phyloP scores from a whole-genome alignment of 805 yeast genomes.

The Starmera dryadoides region DNA sequence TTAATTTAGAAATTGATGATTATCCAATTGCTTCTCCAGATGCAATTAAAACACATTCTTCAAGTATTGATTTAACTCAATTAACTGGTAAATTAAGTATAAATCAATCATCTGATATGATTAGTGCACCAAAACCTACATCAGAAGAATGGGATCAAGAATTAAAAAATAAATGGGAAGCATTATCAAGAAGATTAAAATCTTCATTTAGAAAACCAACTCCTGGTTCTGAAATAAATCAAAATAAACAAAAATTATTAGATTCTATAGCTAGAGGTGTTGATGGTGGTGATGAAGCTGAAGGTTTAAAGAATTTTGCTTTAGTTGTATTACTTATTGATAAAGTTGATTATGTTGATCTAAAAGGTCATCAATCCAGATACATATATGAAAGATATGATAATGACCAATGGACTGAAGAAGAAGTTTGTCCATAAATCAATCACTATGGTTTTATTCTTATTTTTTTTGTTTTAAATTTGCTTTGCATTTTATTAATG shows the following conservation, averaged over 20 bases:
- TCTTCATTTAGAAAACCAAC: slow-evolving; percentile 66
- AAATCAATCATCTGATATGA: slow-evolving; percentile 1
- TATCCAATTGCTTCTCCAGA: slow-evolving; percentile 25
- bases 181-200: slow-evolving; percentile 50
- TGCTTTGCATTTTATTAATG: neutral
- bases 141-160: slow-evolving; percentile 64
- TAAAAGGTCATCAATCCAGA: slow-evolving; percentile 47
- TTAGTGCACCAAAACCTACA: slow-evolving; percentile 36
- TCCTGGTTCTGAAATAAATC: slow-evolving; percentile 56
- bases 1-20: slow-evolving; percentile 12
- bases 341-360: slow-evolving; percentile 59
- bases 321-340: slow-evolving; percentile 65
- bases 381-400: slow-evolving; percentile 45
- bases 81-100: slow-evolving; percentile 7
- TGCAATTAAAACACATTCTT: slow-evolving; percentile 12
- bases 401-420: slow-evolving; percentile 64
- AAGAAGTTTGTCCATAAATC: slow-evolving; percentile 65
- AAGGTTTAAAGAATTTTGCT: slow-evolving; percentile 54
- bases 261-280: slow-evolving; percentile 78
- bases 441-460: neutral
- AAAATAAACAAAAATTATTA: slow-evolving; percentile 45
- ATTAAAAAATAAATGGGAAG: slow-evolving; percentile 54
- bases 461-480: neutral
- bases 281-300: slow-evolving; percentile 65
- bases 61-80: slow-evolving; percentile 15